A percentile compares a stretch with the other conserved stretches of the same genome.
phyloP scores from a whole-genome alignment of 2,329 filamentous ascomycete genomes.

The Dothideomycetes sp. region DNA sequence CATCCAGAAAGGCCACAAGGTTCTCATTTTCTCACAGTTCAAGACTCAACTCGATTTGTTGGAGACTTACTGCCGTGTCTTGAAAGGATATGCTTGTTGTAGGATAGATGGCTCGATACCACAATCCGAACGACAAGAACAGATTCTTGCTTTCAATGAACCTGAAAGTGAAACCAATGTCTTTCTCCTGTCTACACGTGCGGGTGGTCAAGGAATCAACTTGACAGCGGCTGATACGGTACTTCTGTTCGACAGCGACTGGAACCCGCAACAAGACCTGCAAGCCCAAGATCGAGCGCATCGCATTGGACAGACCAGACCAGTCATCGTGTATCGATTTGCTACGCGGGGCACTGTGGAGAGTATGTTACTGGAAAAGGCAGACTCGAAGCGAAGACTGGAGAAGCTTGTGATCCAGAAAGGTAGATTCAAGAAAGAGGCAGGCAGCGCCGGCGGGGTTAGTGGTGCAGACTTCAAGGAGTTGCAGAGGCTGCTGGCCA shows the following conservation, averaged over 20 bases:
- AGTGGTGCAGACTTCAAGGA: conserved; percentile 41
- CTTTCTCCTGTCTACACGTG: conserved; percentile 81
- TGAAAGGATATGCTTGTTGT: conserved; percentile 71
- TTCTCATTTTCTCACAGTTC: conserved; percentile 95
- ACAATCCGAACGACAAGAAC: conserved; percentile 45
- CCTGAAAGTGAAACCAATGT: conserved; percentile 41
- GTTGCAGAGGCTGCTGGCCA: conserved; percentile 32
- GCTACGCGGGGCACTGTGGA: conserved; percentile 91
- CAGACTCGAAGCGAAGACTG: conserved; percentile 80
- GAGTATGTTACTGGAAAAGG: conserved; percentile 72
- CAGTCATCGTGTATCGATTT: conserved; percentile 86
- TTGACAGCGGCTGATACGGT: conserved; percentile 86
- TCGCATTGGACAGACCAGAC: conserved; percentile 83
- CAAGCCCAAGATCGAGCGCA: conserved; percentile 95
- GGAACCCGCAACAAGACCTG: conserved; percentile 94
- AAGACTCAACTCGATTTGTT: conserved; percentile 87
- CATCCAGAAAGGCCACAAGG: conserved; percentile 68
- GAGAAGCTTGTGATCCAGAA: conserved; percentile 96
- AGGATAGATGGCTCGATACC: conserved; percentile 84
- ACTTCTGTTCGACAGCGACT: conserved; percentile 80
- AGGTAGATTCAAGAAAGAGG: conserved; percentile 53
- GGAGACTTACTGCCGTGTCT: conserved; percentile 69
- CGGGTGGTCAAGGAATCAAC: conserved; percentile 92
- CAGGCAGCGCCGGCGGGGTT: conserved; percentile 18
- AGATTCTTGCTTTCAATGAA: conserved; percentile 39